A percentile compares a stretch with the other conserved stretches of the same genome.
These are phyloP conservation scores for Populus pruinosa DNA, from an alignment of 345 rosid genomes.

Conservation along the genomic window DNA sequence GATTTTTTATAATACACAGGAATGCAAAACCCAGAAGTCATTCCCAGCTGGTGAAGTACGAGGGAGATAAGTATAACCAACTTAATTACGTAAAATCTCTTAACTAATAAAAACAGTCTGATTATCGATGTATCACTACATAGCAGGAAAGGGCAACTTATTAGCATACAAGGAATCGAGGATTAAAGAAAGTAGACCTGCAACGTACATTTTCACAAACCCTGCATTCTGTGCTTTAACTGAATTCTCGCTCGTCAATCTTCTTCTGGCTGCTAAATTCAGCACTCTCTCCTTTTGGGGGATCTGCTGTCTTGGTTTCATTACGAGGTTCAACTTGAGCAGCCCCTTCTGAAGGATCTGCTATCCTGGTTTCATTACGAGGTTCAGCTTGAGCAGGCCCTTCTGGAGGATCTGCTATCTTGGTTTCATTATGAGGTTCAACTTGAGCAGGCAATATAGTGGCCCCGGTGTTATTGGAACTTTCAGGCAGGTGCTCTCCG, in stretches of 20 bases:
- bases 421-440: neutral
- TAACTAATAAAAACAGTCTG: neutral
- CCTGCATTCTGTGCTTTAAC: neutral
- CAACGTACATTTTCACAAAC: neutral
- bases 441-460: neutral
- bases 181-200: neutral
- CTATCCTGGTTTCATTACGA: neutral
- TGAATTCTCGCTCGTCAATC: neutral
- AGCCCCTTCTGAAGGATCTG: conserved; percentile 5
- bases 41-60: too few relatives aligned
- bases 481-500: conserved; percentile 16
- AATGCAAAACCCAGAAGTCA: neutral
- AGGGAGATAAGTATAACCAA: neutral
- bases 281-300: conserved; percentile 5
- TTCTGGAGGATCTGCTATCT: conserved; percentile 6
- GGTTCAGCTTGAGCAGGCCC: neutral
- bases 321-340: neutral
- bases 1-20: neutral
- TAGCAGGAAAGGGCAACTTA: neutral
- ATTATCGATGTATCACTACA: neutral
- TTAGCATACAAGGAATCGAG: neutral
- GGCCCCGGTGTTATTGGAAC: conserved; percentile 7
- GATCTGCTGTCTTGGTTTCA: conserved; percentile 3
- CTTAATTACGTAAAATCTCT: neutral
- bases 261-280: conserved; percentile 19